Base-by-base conservation (phyloP, 495 filamentous ascomycete species). In the Penicillium paradoxum region DNA sequence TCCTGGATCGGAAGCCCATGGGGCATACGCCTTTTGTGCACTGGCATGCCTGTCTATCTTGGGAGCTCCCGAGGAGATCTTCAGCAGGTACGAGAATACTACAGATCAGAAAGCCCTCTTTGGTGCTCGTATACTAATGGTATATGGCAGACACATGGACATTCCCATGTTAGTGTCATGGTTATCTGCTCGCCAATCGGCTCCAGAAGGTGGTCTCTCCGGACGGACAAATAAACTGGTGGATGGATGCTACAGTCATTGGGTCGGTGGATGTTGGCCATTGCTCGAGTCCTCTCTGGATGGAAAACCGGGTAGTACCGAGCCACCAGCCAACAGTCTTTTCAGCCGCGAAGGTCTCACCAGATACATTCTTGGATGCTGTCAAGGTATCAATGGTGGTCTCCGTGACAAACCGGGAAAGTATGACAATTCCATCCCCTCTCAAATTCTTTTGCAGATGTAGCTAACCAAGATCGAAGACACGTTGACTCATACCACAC, bases 151-250 rank as follows among this genome's bases (percentile, higher is more conserved):
- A 61, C 86, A 85, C 66, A 83, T 98, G 57, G 82, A 97, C 67
- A 62, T 97, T 40, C 82, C 83, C 37, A 70, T 81, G 25, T 77
- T 97, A 15, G 76, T 95, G 18, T 83, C 85, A 38, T 97, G 93
- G 90, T 79, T 97, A 18, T 90, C 89, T 32, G 81, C 88, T 32
- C 83, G 91, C 49, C 93, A 98, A 65, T 88, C 92, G 72, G 83
- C 81, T 8, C 95, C 93, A 3, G 93, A 97, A 69, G 95, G 91
- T 36, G 93, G 93, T 11, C 87, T 92, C 59, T 82, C 88, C 14
- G 93, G 93, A 52, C 82, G 93, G 56, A 96, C 93, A n/a, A 97
- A 97, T 72, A 98, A 98, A 70, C 78, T 98, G 7, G 91, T 97
- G 19, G 93, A 98, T 69, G 93, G 92, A 43, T 98, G 93, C 67